Evolutionary conservation across 2,329 filamentous ascomycete genomes (phyloP), one percentile per base, ranked within the genome.

Genomic region (Arachnomyces sp.): DNA sequence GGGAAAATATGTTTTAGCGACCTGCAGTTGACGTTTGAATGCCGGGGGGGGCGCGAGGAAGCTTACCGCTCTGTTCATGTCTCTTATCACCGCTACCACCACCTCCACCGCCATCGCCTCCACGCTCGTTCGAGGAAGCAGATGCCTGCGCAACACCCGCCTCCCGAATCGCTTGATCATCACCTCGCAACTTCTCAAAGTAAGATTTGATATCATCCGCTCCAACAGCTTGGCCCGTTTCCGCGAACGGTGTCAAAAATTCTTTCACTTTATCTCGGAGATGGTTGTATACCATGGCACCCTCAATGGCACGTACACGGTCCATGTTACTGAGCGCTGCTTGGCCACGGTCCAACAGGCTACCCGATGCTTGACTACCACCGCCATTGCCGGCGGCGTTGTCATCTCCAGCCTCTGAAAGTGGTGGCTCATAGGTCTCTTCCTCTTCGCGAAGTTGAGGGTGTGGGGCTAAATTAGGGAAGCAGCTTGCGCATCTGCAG

Each of bases 281-380:
- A 54, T 94, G 84, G 55, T 96, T 95, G 65, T 96, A 98, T 0
- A 89, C 90, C 88, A 96, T 95, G 34, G 94, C 90, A 12, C 92
- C 92, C 61, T 98, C 86, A 41, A 98, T 95, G 3, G 92, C 92
- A 11, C 82, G 76, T 6, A 96, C 90, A 2, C 92, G 84, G 59
- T 98, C 92, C 42, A 98, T 82, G 53, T 87, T 93, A 59, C 82
- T 87, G 18, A 98, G 74, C 0, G 89, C 90, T 35, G 86, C 90
- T 66, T 98, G 92, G 34, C 92, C 92, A 13, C 88, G 85, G 36
- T 96, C 89, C 28, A 93, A 79, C 2, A 98, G 72, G 47, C 84
- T 92, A 34, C 85, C 85, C 28, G 86, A 89, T 36, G 86, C 84
- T 78, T 71, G 2, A 76, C 72, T 77, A 28, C 65, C 65, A 28